Evolutionary conservation across 768 basidiomycete species (phyloP), one percentile per base, ranked within the genome.

Genomic region (Auricularia sp.): DNA sequence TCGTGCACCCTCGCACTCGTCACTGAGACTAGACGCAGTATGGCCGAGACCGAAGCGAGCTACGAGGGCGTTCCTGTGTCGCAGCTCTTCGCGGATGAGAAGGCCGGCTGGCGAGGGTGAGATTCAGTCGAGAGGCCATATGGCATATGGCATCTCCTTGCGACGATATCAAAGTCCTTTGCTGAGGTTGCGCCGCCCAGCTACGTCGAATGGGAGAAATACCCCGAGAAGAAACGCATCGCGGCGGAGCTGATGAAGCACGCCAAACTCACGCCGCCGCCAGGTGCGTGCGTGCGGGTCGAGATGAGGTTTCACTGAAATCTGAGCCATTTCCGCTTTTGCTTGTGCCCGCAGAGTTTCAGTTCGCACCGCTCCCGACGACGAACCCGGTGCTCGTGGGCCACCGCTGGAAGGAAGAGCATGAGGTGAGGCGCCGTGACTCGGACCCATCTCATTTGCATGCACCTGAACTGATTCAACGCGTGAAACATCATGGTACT

Each of bases 381-480:
- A 80, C 81, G 29, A 84, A 84, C 64, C 82, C 82, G 0, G 73
- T 83, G 63, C 73, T 83, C 16, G 73, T 79, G 58, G 81, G 81
- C 6, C 69, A 79, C 62, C 78, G 83, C 34, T 83, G 81, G 80
- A 82, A 81, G 67, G 77, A 80, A 67, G 83, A 83, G 64, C 81
- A 83, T 67, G 75, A 78, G 58, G 47, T 51, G 47, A 51, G 47
- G 5, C 16, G 10, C 21, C 18, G 47, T 6, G 47, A 18, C 12
- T 12, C 12, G 7, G 39, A 7, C 39, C 39, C 39, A 42, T 42
- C 39, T 29, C 29, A 29, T 29, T 29, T 29, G 0, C 29, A 42
- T 42, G 39, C 39, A 42, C 39, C 39, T 29, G 29, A 29, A 29
- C 29, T 29, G 29, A 29, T 29, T 29, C 29, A 29, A 29, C 29